Evolutionary conservation across 495 filamentous ascomycete genomes (phyloP), one percentile per base, ranked within the genome.

Genomic region (Entonaema liquescens): DNA sequence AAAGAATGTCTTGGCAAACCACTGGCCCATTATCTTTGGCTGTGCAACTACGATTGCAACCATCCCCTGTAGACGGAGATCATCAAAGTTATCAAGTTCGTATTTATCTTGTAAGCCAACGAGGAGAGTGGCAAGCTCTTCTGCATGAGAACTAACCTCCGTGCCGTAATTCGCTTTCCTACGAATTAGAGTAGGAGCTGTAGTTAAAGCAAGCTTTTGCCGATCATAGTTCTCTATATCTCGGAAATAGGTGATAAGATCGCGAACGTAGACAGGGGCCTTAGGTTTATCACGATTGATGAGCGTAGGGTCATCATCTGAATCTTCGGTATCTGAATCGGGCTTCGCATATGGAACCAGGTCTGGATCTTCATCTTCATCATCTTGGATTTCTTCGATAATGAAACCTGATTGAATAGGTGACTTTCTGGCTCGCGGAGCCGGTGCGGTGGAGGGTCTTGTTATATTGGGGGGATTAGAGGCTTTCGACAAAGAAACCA

Each of bases 241-340:
- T 57, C 91, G 85, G 1, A 99, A 86, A 75, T 89, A 92, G 28
- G 80, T 76, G 49, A 98, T 88, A 40, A 99, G 83, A 71, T 98
- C 93, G 53, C 93, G 89, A 70, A 98, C 92, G 67, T 99, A 99
- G 3, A 98, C 93, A 26, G 94, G 96, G 11, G 94, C 88, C 47
- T 87, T 90, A 40, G 92, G 91, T 69, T 94, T 97, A 76, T 92
- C 87, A 38, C 94, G 87, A 57, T 90, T 88, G 42, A 98, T 83
- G 35, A 96, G 79, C 0, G 93, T 97, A 13, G 96, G 89, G 75
- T 99, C 96, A 26, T 97, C 95, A 60, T 97, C 93, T 0, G 91
- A 92, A 78, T 98, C 96, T 63, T 93, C 91, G 2, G 87, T 84
- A 73, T 99, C 96, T n/a, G 92, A 94, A 76, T 97, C 95, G 0